Evolutionary conservation across 2,329 filamentous ascomycete species (phyloP).

Genomic region (Ophiocordyceps camponoti-saundersi): DNA sequence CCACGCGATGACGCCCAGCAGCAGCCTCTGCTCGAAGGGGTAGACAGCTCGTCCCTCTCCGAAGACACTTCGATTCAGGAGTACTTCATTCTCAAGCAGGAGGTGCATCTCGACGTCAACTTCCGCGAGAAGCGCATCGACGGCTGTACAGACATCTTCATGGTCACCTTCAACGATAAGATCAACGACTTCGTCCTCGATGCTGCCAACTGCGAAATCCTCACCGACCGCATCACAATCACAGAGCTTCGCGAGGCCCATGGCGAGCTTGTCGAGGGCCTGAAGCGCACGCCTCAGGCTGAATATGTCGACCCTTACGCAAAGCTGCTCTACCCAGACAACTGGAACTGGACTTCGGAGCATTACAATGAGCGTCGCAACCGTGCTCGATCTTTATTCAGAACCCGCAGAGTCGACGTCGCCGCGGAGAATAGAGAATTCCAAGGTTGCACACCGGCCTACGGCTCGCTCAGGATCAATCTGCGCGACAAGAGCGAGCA

Average conservation of each 20-base stretch:
- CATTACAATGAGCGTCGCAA: slow-evolving; percentile 62
- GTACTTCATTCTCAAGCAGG: slow-evolving; percentile 57
- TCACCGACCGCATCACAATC: slow-evolving; percentile 34
- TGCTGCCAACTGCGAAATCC: slow-evolving; percentile 44
- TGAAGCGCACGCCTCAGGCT: slow-evolving; percentile 21
- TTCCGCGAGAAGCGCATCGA: slow-evolving; percentile 59
- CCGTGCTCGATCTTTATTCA: slow-evolving; percentile 39
- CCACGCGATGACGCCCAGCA: slow-evolving; percentile 1
- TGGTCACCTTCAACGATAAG: slow-evolving; percentile 46
- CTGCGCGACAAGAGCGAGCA: slow-evolving; percentile 21
- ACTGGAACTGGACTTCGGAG: slow-evolving; percentile 47
- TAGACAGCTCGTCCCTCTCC: slow-evolving; percentile 15
- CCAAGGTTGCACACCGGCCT: slow-evolving; percentile 37
- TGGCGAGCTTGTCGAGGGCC: slow-evolving; percentile 18
- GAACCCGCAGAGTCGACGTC: slow-evolving; percentile 33
- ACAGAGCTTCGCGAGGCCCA: slow-evolving; percentile 18
- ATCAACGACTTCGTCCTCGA: slow-evolving; percentile 42
- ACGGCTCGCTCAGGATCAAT: slow-evolving; percentile 31
- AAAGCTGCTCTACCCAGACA: slow-evolving; percentile 40
- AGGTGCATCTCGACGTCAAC: slow-evolving; percentile 77
- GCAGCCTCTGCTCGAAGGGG: slow-evolving; percentile 13
- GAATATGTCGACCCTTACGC: slow-evolving; percentile 50
- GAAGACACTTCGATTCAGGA: slow-evolving; percentile 19
- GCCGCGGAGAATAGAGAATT: slow-evolving; percentile 37
- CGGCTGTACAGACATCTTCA: slow-evolving; percentile 66